Conservation (phyloP, 805 yeast species). For the Pichia gijzeniarum region DNA sequence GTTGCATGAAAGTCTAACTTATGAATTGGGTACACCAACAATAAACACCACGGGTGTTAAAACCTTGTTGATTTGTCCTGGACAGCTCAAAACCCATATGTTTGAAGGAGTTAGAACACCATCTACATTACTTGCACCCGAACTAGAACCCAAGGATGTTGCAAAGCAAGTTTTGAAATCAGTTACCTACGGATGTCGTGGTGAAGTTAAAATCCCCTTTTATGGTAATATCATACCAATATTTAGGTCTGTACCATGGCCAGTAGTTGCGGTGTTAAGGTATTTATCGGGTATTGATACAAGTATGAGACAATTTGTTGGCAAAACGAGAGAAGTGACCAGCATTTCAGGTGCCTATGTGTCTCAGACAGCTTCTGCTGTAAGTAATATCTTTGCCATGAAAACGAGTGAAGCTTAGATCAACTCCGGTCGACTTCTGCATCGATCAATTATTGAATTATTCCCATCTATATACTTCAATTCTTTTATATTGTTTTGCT, state of each 20-base stretch:
- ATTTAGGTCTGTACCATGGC: slow-evolving; percentile 69
- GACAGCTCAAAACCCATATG: slow-evolving; percentile 74
- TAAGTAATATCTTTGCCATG: background rate
- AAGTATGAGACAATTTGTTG: slow-evolving; percentile 31
- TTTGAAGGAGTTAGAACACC: slow-evolving; percentile 70
- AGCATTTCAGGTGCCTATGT: slow-evolving; percentile 1
- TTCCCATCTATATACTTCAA: too few relatives aligned
- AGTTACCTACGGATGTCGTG: slow-evolving; percentile 53
- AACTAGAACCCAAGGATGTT: slow-evolving; percentile 59
- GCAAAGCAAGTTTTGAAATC: slow-evolving; percentile 54
- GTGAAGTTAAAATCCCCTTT: slow-evolving; percentile 66
- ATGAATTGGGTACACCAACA: slow-evolving; percentile 54
- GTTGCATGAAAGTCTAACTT: slow-evolving; percentile 72
- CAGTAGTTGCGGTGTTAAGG: slow-evolving; percentile 49
- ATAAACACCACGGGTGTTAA: slow-evolving; percentile 47
- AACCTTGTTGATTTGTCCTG: slow-evolving; percentile 78
- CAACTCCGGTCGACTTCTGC: too few relatives aligned
- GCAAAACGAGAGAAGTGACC: slow-evolving; percentile 7
- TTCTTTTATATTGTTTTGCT: too few relatives aligned
- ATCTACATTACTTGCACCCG: slow-evolving; percentile 71
- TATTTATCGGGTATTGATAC: slow-evolving; percentile 63
- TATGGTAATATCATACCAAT: slow-evolving; percentile 73
- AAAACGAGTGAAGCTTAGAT: too few relatives aligned
- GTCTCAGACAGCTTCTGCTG: slow-evolving; percentile 4
- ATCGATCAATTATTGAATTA: too few relatives aligned